Percentiles rank a stretch among this genome's conserved stretches.
Evolutionary conservation across 768 basidiomycete genomes (phyloP).

Genomic region (Kwoniella sp.): DNA sequence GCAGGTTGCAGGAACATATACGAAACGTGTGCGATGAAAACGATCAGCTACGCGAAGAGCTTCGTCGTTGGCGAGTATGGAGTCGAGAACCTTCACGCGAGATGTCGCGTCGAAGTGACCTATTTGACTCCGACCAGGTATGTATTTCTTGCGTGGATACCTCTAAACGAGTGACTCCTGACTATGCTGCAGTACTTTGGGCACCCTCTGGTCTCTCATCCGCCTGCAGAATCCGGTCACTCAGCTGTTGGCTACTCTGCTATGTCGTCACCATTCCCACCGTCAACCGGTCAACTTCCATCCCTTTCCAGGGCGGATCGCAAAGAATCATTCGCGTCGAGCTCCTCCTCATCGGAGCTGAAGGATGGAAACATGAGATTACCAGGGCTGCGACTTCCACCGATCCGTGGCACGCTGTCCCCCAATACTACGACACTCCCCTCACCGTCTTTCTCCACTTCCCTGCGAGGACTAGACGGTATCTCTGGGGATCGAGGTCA

Average conservation of each 20-base stretch:
- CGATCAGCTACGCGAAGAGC: slow-evolving; percentile 18
- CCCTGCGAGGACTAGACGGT: neutral
- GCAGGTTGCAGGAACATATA: slow-evolving; percentile 26
- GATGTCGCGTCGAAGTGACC: neutral
- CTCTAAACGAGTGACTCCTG: too few species aligned
- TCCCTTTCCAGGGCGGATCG: neutral
- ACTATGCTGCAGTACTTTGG: too few species aligned
- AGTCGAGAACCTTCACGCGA: slow-evolving; percentile 3
- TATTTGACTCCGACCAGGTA: neutral
- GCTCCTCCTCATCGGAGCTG: neutral
- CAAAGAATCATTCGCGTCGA: neutral
- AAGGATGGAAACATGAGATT: slow-evolving; percentile 4
- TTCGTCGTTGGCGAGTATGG: slow-evolving; percentile 23
- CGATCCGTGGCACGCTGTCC: slow-evolving; percentile 8
- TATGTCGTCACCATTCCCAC: neutral
- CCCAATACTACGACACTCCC: neutral
- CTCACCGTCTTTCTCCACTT: slow-evolving; percentile 3
- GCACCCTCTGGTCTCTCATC: too few species aligned
- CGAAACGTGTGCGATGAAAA: slow-evolving; percentile 23
- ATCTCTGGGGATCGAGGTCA: too few species aligned
- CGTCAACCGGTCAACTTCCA: neutral
- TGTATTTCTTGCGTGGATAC: too few species aligned
- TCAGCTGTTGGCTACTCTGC: too few species aligned
- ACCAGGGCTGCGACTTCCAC: slow-evolving; percentile 13
- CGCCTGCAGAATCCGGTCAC: too few species aligned